Percentiles rank a stretch among this genome's conserved stretches.
phyloP scores from a whole-genome alignment of 257 asterid genomes.

The Fraxinus excelsior region DNA sequence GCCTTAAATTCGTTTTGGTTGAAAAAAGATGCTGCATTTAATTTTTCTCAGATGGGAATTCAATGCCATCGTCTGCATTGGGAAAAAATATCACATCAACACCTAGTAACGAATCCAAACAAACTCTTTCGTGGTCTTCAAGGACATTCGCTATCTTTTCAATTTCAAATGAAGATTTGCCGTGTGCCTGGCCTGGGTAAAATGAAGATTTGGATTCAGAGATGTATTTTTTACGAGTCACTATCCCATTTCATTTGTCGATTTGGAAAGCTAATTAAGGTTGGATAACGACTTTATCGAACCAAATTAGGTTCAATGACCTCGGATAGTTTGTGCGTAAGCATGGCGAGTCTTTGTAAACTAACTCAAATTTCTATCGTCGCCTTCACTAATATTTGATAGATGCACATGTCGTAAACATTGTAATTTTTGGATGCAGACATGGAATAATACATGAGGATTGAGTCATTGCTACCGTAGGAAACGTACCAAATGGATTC shows the following conservation, averaged over 20 bases:
- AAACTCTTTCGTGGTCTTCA: not conserved
- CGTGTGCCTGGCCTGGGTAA: too few relatives aligned
- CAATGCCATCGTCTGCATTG: conserved; percentile 25
- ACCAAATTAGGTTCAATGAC: too few relatives aligned
- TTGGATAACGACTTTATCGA: too few relatives aligned
- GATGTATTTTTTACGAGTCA: too few relatives aligned
- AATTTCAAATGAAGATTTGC: not conserved
- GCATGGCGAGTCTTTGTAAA: too few relatives aligned
- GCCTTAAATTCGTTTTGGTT: conserved; percentile 12
- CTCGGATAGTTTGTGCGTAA: not conserved
- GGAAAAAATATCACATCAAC: conserved; percentile 39
- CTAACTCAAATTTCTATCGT: too few relatives aligned
- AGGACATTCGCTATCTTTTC: not conserved
- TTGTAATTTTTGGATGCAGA: too few relatives aligned
- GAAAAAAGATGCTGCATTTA: conserved; percentile 17
- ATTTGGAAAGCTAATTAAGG: too few relatives aligned
- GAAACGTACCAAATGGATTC: not conserved
- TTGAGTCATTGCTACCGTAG: not conserved
- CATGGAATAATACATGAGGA: too few relatives aligned
- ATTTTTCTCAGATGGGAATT: conserved; percentile 30
- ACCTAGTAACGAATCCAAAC: conserved; percentile 36
- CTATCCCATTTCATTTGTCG: too few relatives aligned
- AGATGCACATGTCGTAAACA: too few relatives aligned
- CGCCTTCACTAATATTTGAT: too few relatives aligned
- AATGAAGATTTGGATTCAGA: not conserved